Base-by-base conservation (phyloP, 1,139 yeast species). In the Blastobotrys ciferrii region DNA sequence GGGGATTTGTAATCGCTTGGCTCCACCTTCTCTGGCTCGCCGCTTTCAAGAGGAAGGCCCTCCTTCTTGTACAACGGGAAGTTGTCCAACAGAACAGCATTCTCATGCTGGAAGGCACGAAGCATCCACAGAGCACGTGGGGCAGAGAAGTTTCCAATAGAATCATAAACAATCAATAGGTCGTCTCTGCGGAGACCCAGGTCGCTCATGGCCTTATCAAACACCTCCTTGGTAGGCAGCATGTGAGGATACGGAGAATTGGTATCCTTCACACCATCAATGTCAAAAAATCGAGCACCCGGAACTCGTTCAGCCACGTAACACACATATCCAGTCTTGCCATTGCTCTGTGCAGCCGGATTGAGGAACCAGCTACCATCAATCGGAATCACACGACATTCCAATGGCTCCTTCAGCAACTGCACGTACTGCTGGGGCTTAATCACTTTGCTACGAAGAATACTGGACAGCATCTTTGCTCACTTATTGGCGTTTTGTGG, bases 111-210 rank as follows among this genome's bases (percentile, higher is more conserved):
- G 65, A 84, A 87, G 2, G 85, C 72, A 25, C 81, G 73, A 59
- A 91, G 76, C 59, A 89, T 87, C 96, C 96, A 92, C 0, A 91
- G 91, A 23, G 86, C 94, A 55, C 98, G 74, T 31, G 98, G 96
- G 3, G 91, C 80, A 36, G 95, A 83, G 66, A 91, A 88, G 54
- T 86, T 81, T 1, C 96, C 96, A 39, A 77, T 76, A 55, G 82
- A 81, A 65, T 92, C 98, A 64, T 92, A 92, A 7, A 92, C 81
- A n/a, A 92, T 84, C 46, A 92, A 64, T 14, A 73, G 69, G 55
- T 89, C 94, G 44, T 67, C 44, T 67, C 68, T 25, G 59, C 59
- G 18, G 65, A 61, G 12, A 63, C 83, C 64, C 66, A 64, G 67
- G n/a, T 41, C 25, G 28, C 77, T 66, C 65, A 87, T 74, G 1